Base-by-base conservation (phyloP, 768 basidiomycete genomes). In the Mycena metata region DNA sequence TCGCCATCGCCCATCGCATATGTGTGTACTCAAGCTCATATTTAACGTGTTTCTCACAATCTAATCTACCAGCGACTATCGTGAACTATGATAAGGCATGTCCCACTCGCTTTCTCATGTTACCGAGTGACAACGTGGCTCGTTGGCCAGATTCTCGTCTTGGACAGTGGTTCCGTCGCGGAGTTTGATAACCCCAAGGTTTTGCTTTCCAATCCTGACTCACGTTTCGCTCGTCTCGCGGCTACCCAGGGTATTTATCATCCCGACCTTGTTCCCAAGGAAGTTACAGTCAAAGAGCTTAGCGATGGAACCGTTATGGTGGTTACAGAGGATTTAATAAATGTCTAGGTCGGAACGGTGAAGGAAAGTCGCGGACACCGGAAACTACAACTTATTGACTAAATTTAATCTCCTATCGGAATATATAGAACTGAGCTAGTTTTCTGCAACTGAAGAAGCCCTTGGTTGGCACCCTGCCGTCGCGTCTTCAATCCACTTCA, bases 221-320 rank as follows among this genome's bases (percentile, higher is more conserved):
- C 64, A 23, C 64, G 64, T 10, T 65, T 65, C 49, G 64, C 64
- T 21, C 55, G 64, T 35, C 64, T 65, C 30, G 64, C 64, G 2
- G 64, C 64, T 19, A 65, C 64, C 6, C 64, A 65, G 42, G 64
- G 64, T 5, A 65, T 65, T 23, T 65, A 65, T 30, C 64, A 65
- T 65, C 64, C 55, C 39, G 63, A 64, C 33, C 24, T 49, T 13
- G 54, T 64, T 15, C 63, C 63, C 23, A 56, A 23, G 3, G 47
- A 36, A 11, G 55, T 46, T 35, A 55, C 55, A 19, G 64, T 65
- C 24, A 49, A 51, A 33, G 64, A 58, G 13, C 56, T 65, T 13
- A 41, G 45, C 17, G 64, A 66, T 59, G 56, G 56, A 10, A 57
- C 64, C 23, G 56, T 57, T 7, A 42, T 57, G 41, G 45, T 64